A percentile compares a stretch with the other conserved stretches of the same genome.
Conservation (phyloP, 129 eudicot genomes). For the Escallonia rubra region DNA sequence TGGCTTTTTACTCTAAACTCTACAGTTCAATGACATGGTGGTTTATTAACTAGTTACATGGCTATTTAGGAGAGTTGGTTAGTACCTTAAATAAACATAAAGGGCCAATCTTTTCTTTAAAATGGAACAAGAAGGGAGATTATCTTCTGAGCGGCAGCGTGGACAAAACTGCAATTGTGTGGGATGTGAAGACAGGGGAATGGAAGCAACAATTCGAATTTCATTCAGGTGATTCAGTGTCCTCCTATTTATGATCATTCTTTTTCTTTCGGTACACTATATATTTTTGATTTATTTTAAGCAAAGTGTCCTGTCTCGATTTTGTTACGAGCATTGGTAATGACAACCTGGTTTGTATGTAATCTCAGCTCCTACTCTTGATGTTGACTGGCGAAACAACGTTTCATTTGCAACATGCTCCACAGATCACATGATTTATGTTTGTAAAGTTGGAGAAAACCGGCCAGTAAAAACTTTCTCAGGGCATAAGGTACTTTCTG, state of each 20-base stretch:
- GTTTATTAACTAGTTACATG: conserved; percentile 9
- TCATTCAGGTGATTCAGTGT: conserved; percentile 54
- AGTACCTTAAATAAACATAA: conserved; percentile 79
- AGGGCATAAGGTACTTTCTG: conserved; percentile 68
- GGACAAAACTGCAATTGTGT: conserved; percentile 93
- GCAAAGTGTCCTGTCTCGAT: no score
- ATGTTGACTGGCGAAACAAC: conserved; percentile 96
- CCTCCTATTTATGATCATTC: neutral
- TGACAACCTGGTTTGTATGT: neutral
- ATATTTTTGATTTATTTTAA: no score
- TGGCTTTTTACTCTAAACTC: neutral
- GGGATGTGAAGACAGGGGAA: conserved; percentile 88
- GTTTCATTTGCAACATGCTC: conserved; percentile 93
- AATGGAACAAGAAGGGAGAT: conserved; percentile 98
- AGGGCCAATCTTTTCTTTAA: conserved; percentile 90
- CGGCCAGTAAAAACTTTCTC: conserved; percentile 66
- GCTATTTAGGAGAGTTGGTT: conserved; percentile 56
- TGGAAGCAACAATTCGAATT: conserved; percentile 95
- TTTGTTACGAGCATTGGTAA: no score
- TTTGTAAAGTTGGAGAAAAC: conserved; percentile 93
- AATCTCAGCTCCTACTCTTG: conserved; percentile 85
- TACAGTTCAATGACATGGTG: neutral
- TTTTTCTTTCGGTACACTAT: no score
- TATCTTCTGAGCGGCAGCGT: conserved; percentile 92
- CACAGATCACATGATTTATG: conserved; percentile 86